A percentile compares a stretch with the other conserved stretches of the same genome.
These are phyloP conservation scores for Globisporangium paroecandrum DNA, from an alignment of 352 stramenopile species.

Conservation along the genomic window DNA sequence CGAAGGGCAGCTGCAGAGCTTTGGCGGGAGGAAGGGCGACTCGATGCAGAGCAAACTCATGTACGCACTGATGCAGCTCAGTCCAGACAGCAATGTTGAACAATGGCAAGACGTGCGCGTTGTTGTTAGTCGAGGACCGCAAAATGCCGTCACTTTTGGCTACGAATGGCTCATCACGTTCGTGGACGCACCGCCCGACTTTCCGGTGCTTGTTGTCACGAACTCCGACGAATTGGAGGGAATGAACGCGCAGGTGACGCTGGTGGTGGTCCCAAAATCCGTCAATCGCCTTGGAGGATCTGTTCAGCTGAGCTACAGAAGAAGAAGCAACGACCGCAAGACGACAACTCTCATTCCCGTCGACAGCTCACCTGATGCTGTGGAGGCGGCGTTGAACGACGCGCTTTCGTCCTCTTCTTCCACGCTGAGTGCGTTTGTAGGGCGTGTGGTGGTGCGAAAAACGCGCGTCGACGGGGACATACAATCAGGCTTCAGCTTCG, in stretches of 20 bases:
- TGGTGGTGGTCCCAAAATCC: slow-evolving; percentile 6
- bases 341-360: slow-evolving; percentile 5
- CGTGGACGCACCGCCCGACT: slow-evolving; percentile 19
- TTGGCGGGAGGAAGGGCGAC: slow-evolving; percentile 25
- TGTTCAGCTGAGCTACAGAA: slow-evolving; percentile 21
- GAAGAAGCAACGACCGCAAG: not conserved
- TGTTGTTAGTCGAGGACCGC: slow-evolving; percentile 8
- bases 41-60: slow-evolving; percentile 30
- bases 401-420: slow-evolving; percentile 4
- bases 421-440: not conserved
- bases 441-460: slow-evolving; percentile 15
- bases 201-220: slow-evolving; percentile 22
- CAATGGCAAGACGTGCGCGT: slow-evolving; percentile 11
- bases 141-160: slow-evolving; percentile 3
- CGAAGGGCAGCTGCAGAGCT: slow-evolving; percentile 23
- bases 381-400: slow-evolving; percentile 17
- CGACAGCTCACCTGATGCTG: slow-evolving; percentile 1
- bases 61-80: slow-evolving; percentile 11
- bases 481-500: slow-evolving; percentile 14
- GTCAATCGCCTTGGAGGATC: slow-evolving; percentile 21
- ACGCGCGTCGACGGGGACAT: slow-evolving; percentile 4
- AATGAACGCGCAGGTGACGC: slow-evolving; percentile 7
- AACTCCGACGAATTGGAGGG: slow-evolving; percentile 10
- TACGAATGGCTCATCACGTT: slow-evolving; percentile 33
- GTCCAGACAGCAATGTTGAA: not conserved